Conservation (phyloP, 176 grass and related monocot species). For the Puya raimondii region DNA sequence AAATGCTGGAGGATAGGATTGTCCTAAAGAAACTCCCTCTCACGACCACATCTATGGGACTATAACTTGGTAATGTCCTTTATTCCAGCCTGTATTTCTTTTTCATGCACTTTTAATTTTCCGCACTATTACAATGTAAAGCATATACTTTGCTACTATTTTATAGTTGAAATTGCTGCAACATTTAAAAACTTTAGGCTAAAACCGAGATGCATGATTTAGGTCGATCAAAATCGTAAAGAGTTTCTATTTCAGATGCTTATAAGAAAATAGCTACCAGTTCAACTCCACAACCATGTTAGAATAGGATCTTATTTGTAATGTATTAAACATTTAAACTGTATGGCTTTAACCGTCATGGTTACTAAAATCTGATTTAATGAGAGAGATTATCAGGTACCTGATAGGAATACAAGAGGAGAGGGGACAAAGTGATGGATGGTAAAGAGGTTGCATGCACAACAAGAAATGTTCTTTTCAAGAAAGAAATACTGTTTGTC, state of each 20-base stretch:
- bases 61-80: too few relatives aligned
- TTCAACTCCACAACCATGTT: neutral
- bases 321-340: neutral
- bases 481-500: too few relatives aligned
- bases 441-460: neutral
- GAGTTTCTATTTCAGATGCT: conserved; percentile 2
- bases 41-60: too few relatives aligned
- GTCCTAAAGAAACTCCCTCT: too few relatives aligned
- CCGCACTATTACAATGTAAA: neutral
- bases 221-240: too few relatives aligned
- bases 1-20: too few relatives aligned
- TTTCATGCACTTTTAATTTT: neutral
- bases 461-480: neutral
- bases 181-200: neutral
- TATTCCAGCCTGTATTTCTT: too few relatives aligned
- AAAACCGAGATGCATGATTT: too few relatives aligned
- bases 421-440: neutral
- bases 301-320: neutral
- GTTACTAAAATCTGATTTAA: neutral
- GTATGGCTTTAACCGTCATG: neutral
- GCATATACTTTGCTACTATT: neutral
- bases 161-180: neutral
- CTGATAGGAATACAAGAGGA: neutral
- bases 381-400: neutral
- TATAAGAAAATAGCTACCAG: neutral